Percentiles rank a stretch among this genome's conserved stretches.
Evolutionary conservation across 169 alveolate species (phyloP).

Genomic region (Babesia ovis): DNA sequence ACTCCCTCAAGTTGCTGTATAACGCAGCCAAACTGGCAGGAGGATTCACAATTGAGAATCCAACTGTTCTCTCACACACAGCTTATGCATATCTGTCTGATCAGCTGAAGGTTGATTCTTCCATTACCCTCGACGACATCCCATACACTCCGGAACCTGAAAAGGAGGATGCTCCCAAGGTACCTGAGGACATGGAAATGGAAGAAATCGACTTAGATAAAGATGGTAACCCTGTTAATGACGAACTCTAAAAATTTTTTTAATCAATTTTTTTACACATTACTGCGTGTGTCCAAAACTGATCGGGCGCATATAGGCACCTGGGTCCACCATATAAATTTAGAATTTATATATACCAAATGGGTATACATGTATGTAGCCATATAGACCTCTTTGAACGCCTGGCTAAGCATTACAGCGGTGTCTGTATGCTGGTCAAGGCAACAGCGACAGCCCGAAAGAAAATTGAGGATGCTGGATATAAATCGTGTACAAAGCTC

Average conservation of each 20-base stretch:
- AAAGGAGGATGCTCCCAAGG: conserved; percentile 13
- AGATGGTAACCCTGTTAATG: conserved; percentile 10
- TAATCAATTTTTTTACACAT: neutral
- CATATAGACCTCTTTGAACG: conserved; percentile 35
- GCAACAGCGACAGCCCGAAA: conserved; percentile 14
- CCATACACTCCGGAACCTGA: conserved; percentile 33
- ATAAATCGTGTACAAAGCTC: conserved; percentile 9
- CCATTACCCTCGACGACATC: conserved; percentile 30
- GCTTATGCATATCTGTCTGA: conserved; percentile 42
- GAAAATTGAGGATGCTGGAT: conserved; percentile 16
- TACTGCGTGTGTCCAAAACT: neutral
- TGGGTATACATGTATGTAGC: conserved; percentile 18
- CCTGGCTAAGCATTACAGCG: conserved; percentile 15
- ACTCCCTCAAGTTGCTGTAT: conserved; percentile 68
- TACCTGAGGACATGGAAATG: conserved; percentile 26
- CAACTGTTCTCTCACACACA: conserved; percentile 37
- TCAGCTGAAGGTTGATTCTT: conserved; percentile 29
- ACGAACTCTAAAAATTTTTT: conserved; percentile 15
- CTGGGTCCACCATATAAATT: neutral
- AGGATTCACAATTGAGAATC: conserved; percentile 77
- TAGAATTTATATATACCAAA: neutral
- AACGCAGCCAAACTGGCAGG: conserved; percentile 81
- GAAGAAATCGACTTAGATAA: conserved; percentile 21
- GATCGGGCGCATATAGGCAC: conserved; percentile 1
- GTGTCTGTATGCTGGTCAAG: conserved; percentile 44